These are phyloP conservation scores for Biscogniauxia sp. DNA, from an alignment of 2,329 filamentous ascomycete genomes.

Conservation along the genomic window DNA sequence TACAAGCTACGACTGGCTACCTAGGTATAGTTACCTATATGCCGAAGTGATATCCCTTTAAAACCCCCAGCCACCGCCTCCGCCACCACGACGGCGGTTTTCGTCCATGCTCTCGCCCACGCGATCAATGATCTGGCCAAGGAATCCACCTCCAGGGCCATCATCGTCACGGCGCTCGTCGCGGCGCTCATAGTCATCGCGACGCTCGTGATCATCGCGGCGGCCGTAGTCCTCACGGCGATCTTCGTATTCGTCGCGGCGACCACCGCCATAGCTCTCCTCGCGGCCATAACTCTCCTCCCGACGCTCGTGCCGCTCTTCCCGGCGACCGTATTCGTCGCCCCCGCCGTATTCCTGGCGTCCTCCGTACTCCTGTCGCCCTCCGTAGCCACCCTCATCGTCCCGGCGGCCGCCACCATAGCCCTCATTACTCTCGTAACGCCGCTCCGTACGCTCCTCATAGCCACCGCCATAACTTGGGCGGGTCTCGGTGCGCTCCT, in stretches of 20 bases:
- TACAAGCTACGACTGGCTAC: no score
- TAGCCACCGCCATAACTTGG: constrained; percentile 53
- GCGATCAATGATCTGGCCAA: not conserved
- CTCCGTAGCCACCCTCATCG: constrained; percentile 16
- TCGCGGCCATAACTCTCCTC: constrained; percentile 24
- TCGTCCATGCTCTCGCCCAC: constrained; percentile 7
- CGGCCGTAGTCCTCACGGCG: constrained; percentile 13
- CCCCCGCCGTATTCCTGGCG: constrained; percentile 25
- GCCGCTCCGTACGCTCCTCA: constrained; percentile 56
- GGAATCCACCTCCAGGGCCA: constrained; percentile 8
- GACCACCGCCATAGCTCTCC: not conserved
- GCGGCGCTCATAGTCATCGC: constrained; percentile 24
- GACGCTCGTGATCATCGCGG: not conserved
- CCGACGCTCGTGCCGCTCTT: constrained; percentile 7
- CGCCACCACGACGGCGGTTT: constrained; percentile 5
- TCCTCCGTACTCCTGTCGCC: not conserved
- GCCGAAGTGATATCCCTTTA: no score
- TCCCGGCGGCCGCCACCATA: constrained; percentile 27
- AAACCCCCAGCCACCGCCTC: constrained; percentile 4
- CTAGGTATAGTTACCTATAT: no score
- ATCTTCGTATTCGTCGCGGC: constrained; percentile 12
- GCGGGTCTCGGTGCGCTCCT: constrained; percentile 56
- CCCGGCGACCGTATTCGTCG: not conserved
- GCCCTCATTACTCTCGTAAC: constrained; percentile 39
- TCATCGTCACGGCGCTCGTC: constrained; percentile 26